Evolutionary conservation across 2,329 filamentous ascomycete species (phyloP), one percentile per base, ranked within the genome.

Genomic region (Colletotrichum lupini): DNA sequence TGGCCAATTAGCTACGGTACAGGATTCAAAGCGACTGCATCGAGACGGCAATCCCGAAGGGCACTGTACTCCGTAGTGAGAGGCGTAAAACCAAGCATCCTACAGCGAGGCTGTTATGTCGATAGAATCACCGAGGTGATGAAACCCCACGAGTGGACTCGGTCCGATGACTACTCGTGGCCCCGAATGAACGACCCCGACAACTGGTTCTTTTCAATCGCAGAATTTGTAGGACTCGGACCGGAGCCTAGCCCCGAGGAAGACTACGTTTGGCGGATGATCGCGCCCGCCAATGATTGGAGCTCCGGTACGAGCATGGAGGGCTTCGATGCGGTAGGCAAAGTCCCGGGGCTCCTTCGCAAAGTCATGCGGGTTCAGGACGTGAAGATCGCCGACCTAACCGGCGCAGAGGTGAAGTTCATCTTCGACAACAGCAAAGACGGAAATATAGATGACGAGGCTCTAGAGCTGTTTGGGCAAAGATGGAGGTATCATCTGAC

Each of bases 21-120:
- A 42, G 16, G 30, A 8, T 7, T 62, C 59, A 7, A 28, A 59
- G 26, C 19, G 53, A 56, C 16, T 22, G n/a, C 24, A 22, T 11
- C 28, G 16, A 9, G 1, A 37, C 46, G 3, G 1, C n/a, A 6
- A 5, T 28, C 9, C 16, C 56, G 16, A 35, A 11, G 35, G 12
- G 35, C 35, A 4, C 14, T 28, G 19, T 28, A 22, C 16, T 26
- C 16, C 2, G 16, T 26, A 11, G 0, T 28, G 5, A 30, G 19
- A 24, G 5, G 26, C 4, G 53, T 22, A 16, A 32, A 22, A 42
- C 12, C 16, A 4, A 3, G 5, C 55, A 0, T 71, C n/a, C n/a
- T 14, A 4, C 68, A 52, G 5, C 24, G 42, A 16, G 68, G 68
- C 2, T 72, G 63, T n/a, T 46, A 28, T 2, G 56, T 71, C 16